Percentiles rank a stretch among this genome's conserved stretches.
These are phyloP conservation scores for Ceratobasidium sp. DNA, from an alignment of 1,284 basidiomycete genomes.

Conservation along the genomic window DNA sequence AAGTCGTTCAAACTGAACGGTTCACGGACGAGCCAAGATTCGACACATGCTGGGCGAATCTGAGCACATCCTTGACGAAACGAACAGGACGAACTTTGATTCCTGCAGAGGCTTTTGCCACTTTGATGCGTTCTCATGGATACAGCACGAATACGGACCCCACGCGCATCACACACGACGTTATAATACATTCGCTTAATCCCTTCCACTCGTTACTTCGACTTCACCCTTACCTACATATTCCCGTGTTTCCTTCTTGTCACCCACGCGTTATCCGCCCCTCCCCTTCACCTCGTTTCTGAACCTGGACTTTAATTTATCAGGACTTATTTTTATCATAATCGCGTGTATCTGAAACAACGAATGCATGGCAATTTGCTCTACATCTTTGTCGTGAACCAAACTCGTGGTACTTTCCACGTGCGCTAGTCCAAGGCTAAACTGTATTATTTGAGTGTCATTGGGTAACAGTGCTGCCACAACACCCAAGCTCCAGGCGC, in stretches of 20 bases:
- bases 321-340: background rate
- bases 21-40: background rate
- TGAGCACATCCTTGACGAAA: slow-evolving; percentile 50
- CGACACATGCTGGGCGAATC: background rate
- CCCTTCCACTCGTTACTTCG: background rate
- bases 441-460: no score
- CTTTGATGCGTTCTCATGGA: slow-evolving; percentile 54
- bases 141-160: slow-evolving; percentile 1
- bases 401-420: no score
- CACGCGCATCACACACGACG: background rate
- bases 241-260: slow-evolving; percentile 52
- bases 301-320: slow-evolving; percentile 12
- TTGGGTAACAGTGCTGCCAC: no score
- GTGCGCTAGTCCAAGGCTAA: no score
- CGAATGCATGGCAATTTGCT: background rate
- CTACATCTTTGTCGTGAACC: no score
- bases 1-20: slow-evolving; percentile 5
- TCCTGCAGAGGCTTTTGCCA: slow-evolving; percentile 56
- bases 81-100: slow-evolving; percentile 56
- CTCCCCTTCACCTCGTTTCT: slow-evolving; percentile 54
- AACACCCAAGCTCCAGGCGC: no score
- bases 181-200: slow-evolving; percentile 41
- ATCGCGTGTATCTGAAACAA: slow-evolving; percentile 19
- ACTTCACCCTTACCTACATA: slow-evolving; percentile 48
- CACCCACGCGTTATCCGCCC: slow-evolving; percentile 60